A percentile compares a stretch with the other conserved stretches of the same genome.
Conservation (phyloP, 345 rosid genomes). For the Conringia planisiliqua region DNA sequence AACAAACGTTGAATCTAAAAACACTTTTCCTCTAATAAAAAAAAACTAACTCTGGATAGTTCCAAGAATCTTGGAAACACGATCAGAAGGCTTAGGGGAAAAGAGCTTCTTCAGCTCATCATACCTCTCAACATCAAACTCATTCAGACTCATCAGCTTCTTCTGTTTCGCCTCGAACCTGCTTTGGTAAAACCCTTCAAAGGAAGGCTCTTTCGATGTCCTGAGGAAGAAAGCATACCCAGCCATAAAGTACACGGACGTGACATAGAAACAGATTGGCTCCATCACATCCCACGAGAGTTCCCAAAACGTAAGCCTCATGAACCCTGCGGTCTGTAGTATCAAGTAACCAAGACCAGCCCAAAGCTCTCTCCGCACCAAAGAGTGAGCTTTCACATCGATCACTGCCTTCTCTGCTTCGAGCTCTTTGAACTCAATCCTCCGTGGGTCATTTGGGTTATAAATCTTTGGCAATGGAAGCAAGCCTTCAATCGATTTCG, state of each 20-base stretch:
- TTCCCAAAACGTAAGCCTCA: conserved; percentile 99
- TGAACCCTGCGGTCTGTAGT: conserved; percentile 77
- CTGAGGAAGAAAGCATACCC: conserved; percentile 83
- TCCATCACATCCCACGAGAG: conserved; percentile 99
- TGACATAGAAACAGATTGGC: conserved; percentile 89
- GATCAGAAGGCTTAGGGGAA: conserved; percentile 17
- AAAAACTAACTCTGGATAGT: conserved; percentile 10
- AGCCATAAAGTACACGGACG: conserved; percentile 71
- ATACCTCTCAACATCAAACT: conserved; percentile 60
- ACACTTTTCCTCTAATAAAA: neutral
- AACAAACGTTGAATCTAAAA: conserved; percentile 5
- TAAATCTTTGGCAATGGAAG: conserved; percentile 46
- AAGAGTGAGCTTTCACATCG: conserved; percentile 48
- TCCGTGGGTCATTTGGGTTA: conserved; percentile 48
- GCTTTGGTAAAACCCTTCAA: conserved; percentile 85
- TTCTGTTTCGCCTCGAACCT: conserved; percentile 65
- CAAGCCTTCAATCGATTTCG: conserved; percentile 60
- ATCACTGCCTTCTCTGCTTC: conserved; percentile 56
- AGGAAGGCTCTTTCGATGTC: conserved; percentile 89
- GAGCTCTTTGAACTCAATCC: conserved; percentile 54
- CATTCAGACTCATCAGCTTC: conserved; percentile 42
- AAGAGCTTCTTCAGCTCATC: conserved; percentile 46
- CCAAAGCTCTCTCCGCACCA: conserved; percentile 80
- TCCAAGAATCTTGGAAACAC: conserved; percentile 33
- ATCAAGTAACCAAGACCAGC: conserved; percentile 66